Evolutionary conservation across 768 basidiomycete species (phyloP), one percentile per base, ranked within the genome.

Genomic region (Boletus fagicola): DNA sequence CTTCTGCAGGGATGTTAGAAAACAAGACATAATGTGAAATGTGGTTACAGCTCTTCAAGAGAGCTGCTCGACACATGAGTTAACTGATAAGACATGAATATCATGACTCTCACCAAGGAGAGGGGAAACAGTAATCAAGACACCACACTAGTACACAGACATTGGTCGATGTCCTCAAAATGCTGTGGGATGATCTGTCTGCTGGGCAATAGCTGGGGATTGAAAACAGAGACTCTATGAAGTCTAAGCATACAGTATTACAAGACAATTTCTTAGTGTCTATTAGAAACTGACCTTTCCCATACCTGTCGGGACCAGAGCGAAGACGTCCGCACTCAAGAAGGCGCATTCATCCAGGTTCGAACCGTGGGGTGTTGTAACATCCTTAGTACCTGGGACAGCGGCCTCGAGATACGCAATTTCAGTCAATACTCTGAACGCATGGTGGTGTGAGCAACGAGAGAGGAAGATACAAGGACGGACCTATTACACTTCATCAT

Each of bases 281-380:
- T 6, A 26, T 45, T 6, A 15, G 1, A 49, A 67, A 65, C 39
- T 31, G 35, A 87, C 91, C 80, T 94, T 94, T 35, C 92, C 92
- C 88, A 93, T 90, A 5, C 92, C 90, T 11, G 92, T 94, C 0
- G 92, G 90, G 18, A 91, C 92, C 3, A 92, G 78, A 11, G 91
- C 88, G 49, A 92, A 79, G 15, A 92, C 83, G 70, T 92, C 90
- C 10, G 72, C 73, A 5, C 87, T 90, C 90, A 54, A 6, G 38
- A 24, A 9, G 5, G 26, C 30, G 22, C 15, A 45, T 61, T 57
- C 44, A 60, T 47, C 30, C 42, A 9, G 22, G 26, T n/a, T 28
- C 40, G 47, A 40, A 22, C 18, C 13, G 8, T 24, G 3, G 30
- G 11, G 3, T 9, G 22, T 28, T 16, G 43, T 9, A 28, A 42